Conservation (phyloP, 257 asterid genomes). For the Sherardia arvensis region DNA sequence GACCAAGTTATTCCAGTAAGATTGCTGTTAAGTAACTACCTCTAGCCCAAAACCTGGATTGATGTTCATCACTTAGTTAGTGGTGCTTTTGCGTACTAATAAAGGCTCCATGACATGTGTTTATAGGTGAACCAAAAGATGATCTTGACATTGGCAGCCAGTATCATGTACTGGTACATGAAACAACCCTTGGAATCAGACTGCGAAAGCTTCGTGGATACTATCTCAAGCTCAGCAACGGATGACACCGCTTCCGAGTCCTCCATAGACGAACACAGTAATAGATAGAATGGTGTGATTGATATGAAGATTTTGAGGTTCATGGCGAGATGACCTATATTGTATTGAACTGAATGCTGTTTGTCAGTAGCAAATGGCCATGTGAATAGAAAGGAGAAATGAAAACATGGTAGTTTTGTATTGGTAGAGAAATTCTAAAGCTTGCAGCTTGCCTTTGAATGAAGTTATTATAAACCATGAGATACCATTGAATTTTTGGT, state of each 20-base stretch:
- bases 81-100: background rate
- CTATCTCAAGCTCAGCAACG: conserved; percentile 32
- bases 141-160: conserved; percentile 40
- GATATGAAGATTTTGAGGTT: conserved; percentile 24
- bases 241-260: conserved; percentile 87
- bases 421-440: conserved; percentile 10
- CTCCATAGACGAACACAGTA: conserved; percentile 55
- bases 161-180: conserved; percentile 45
- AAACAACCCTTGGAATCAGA: conserved; percentile 37
- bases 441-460: conserved; percentile 8
- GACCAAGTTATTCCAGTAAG: background rate
- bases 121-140: conserved; percentile 41
- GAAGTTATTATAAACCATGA: conserved; percentile 7
- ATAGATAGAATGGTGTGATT: conserved; percentile 30
- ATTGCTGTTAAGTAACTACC: background rate
- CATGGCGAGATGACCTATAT: conserved; percentile 26
- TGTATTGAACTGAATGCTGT: conserved; percentile 11
- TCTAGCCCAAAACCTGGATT: background rate
- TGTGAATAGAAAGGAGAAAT: conserved; percentile 20
- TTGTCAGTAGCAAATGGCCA: conserved; percentile 13
- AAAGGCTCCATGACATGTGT: background rate
- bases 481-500: too few relatives aligned
- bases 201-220: conserved; percentile 28
- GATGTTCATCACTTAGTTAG: background rate
- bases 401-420: background rate